A percentile compares a stretch with the other conserved stretches of the same genome.
These are phyloP conservation scores for Volvariella surrecta DNA, from an alignment of 1,284 basidiomycete species.

Conservation along the genomic window DNA sequence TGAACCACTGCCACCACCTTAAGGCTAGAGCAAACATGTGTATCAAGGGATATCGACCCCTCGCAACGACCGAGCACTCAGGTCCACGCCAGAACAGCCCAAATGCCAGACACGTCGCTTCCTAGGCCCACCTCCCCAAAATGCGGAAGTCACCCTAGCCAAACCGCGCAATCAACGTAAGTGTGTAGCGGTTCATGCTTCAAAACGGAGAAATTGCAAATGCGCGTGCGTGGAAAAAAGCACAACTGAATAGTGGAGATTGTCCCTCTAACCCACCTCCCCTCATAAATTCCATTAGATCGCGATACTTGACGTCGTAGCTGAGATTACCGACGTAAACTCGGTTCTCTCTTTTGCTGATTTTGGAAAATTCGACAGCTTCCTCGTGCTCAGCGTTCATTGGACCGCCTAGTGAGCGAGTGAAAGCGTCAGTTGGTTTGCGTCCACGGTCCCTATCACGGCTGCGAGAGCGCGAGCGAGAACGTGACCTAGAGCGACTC, in stretches of 20 bases:
- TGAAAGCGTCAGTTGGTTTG: constrained; percentile 53
- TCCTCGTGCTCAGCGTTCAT: constrained; percentile 89
- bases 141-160: too few species aligned
- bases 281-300: constrained; percentile 97
- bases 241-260: constrained; percentile 47
- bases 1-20: constrained; percentile 14
- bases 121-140: too few species aligned
- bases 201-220: constrained; percentile 7
- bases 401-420: constrained; percentile 79
- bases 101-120: too few species aligned
- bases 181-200: too few species aligned
- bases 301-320: constrained; percentile 96
- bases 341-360: constrained; percentile 94
- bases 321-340: constrained; percentile 98
- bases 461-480: constrained; percentile 46
- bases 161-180: too few species aligned
- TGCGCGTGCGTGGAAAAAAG: constrained; percentile 15
- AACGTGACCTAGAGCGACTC: constrained; percentile 39
- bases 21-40: background rate
- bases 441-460: constrained; percentile 58
- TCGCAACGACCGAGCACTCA: too few species aligned
- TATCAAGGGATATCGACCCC: too few species aligned
- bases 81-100: too few species aligned
- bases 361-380: constrained; percentile 84
- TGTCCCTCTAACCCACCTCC: constrained; percentile 90